Evolutionary conservation across 2,329 filamentous ascomycete genomes (phyloP).

Genomic region (Aureobasidium sp.): DNA sequence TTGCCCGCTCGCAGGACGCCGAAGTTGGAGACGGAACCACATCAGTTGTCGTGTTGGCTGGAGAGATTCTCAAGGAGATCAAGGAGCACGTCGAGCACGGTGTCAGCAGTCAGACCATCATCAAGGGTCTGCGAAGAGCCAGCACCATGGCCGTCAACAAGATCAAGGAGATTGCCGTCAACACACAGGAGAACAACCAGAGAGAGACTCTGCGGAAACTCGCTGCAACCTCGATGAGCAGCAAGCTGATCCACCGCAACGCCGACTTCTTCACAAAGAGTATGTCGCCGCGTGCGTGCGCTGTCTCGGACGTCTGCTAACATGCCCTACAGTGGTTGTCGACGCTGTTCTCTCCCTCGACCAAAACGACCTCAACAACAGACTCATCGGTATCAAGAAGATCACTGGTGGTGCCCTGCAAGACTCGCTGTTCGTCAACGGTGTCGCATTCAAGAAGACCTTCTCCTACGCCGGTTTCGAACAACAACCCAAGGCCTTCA

Average conservation of each 20-base stretch:
- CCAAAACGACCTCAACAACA: constrained; percentile 95
- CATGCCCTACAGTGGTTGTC: constrained; percentile 69
- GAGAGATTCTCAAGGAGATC: constrained; percentile 93
- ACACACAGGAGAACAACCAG: constrained; percentile 71
- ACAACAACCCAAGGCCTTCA: constrained; percentile 95
- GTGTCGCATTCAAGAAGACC: constrained; percentile 99
- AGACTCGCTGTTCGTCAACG: constrained; percentile 93
- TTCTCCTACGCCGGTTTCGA: constrained; percentile 99
- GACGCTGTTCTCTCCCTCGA: constrained; percentile 92
- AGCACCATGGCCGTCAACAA: constrained; percentile 93
- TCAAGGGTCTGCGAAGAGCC: constrained; percentile 87
- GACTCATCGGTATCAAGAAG: constrained; percentile 96
- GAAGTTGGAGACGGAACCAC: constrained; percentile 98
- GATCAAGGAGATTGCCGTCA: constrained; percentile 92
- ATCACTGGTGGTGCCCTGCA: constrained; percentile 93
- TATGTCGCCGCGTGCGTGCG: constrained; percentile 35
- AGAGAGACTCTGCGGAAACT: constrained; percentile 83
- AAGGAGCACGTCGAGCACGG: constrained; percentile 95
- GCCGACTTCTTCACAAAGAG: constrained; percentile 96
- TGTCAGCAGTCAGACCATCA: constrained; percentile 93
- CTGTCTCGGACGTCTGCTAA: not conserved
- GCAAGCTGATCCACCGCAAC: constrained; percentile 97
- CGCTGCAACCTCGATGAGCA: constrained; percentile 95
- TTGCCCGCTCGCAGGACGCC: constrained; percentile 96
- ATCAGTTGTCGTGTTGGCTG: constrained; percentile 93